Conservation (phyloP, 345 rosid genomes). For the Bruguiera parviflora region DNA sequence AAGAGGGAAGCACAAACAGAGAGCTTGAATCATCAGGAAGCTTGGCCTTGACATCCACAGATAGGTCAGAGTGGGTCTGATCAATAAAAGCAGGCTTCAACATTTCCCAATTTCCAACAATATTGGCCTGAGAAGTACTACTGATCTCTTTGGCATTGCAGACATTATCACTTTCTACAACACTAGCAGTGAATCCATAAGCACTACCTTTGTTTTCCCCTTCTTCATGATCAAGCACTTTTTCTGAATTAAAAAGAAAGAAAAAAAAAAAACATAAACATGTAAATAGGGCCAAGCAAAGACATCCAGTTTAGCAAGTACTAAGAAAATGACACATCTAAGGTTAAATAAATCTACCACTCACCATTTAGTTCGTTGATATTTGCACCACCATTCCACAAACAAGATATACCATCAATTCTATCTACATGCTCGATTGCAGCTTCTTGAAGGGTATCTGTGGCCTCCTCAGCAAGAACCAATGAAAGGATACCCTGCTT, state of each 20-base stretch:
- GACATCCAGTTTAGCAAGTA: not conserved
- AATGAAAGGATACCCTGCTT: conserved; percentile 31
- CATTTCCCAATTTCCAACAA: conserved; percentile 23
- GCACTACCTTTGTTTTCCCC: conserved; percentile 17
- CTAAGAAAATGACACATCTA: not conserved
- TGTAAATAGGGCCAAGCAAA: not conserved
- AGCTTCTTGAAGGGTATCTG: conserved; percentile 25
- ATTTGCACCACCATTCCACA: conserved; percentile 18
- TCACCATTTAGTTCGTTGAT: conserved; percentile 22
- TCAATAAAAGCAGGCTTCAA: conserved; percentile 16
- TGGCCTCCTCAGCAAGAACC: conserved; percentile 24
- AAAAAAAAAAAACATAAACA: not conserved
- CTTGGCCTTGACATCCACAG: conserved; percentile 6
- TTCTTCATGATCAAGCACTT: conserved; percentile 21
- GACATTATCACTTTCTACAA: conserved; percentile 14
- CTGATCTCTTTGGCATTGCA: conserved; percentile 22
- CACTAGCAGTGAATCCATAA: conserved; percentile 6
- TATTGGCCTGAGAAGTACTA: not conserved
- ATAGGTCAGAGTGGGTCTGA: not conserved
- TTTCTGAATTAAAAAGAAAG: conserved; percentile 7
- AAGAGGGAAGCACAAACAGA: conserved; percentile 9
- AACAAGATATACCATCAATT: conserved; percentile 12
- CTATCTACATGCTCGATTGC: conserved; percentile 16
- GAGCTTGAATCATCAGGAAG: conserved; percentile 19
- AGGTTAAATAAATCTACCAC: conserved; percentile 8